Percentiles rank a stretch among this genome's conserved stretches.
Evolutionary conservation across 2,329 filamentous ascomycete genomes (phyloP).

Genomic region (Bipolaris sorokiniana): DNA sequence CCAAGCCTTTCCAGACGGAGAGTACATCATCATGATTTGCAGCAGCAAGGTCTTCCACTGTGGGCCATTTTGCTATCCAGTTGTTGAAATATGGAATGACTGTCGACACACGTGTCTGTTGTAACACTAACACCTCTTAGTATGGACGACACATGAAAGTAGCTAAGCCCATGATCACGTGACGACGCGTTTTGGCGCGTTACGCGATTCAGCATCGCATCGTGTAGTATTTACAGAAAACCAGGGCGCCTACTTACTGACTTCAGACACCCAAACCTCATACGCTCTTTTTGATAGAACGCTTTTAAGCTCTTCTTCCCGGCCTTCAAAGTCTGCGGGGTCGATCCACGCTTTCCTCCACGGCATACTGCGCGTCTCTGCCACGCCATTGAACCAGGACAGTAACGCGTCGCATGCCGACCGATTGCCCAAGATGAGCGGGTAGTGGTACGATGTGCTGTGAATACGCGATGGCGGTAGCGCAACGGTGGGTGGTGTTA

Average conservation of each 20-base stretch:
- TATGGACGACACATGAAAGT: not conserved
- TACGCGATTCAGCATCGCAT: not conserved
- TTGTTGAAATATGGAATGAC: conserved; percentile 68
- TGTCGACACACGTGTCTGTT: conserved; percentile 68
- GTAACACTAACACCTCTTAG: conserved; percentile 56
- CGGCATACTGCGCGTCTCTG: conserved; percentile 45
- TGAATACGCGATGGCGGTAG: conserved; percentile 39
- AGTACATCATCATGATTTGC: conserved; percentile 64
- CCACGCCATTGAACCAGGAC: conserved; percentile 41
- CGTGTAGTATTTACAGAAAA: not conserved
- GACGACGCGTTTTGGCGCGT: conserved; percentile 17
- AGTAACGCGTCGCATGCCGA: conserved; percentile 30
- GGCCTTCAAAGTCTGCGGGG: conserved; percentile 40
- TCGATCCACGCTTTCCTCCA: conserved; percentile 64
- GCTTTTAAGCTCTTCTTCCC: conserved; percentile 41
- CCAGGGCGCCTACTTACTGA: conserved; percentile 51
- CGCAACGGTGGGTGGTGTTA: conserved; percentile 16
- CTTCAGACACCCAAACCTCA: conserved; percentile 70
- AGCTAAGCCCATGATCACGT: conserved; percentile 15
- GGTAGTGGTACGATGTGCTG: conserved; percentile 37
- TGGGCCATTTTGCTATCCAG: conserved; percentile 68
- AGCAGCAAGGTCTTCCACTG: conserved; percentile 61
- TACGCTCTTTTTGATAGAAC: conserved; percentile 63
- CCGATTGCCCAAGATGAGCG: conserved; percentile 32
- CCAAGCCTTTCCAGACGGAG: conserved; percentile 65